A percentile compares a stretch with the other conserved stretches of the same genome.
Conservation (phyloP, 805 yeast species). For the Diddensiella transvaalensis region DNA sequence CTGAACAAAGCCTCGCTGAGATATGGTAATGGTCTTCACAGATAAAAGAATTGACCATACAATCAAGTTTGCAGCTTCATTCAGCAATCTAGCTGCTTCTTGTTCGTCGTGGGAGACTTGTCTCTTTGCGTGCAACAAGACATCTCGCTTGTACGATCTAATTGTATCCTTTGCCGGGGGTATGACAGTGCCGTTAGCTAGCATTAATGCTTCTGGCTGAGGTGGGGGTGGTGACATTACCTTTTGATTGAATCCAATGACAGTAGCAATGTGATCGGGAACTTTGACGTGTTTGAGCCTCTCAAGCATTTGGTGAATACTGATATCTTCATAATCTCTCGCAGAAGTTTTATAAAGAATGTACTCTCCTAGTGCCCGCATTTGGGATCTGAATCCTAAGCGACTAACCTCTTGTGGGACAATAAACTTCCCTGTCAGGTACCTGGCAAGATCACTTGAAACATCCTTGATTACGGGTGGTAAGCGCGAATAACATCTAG, state of each 20-base stretch:
- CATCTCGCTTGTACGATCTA: constrained; percentile 6
- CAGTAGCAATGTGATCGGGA: constrained; percentile 8
- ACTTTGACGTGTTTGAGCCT: background rate
- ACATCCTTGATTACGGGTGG: constrained; percentile 1
- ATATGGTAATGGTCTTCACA: constrained; percentile 8
- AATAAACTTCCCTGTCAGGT: background rate
- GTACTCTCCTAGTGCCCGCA: background rate
- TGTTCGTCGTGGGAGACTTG: constrained; percentile 11
- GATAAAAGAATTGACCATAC: constrained; percentile 12
- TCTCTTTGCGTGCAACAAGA: constrained; percentile 3
- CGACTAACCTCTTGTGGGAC: constrained; percentile 4
- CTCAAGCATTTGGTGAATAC: background rate
- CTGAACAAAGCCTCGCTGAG: constrained; percentile 6
- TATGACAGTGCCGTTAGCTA: constrained; percentile 12
- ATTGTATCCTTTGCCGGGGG: constrained; percentile 10
- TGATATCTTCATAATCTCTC: background rate
- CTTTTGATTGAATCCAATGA: constrained; percentile 7
- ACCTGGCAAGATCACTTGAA: background rate
- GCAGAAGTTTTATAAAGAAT: background rate
- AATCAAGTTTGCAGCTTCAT: constrained; percentile 12
- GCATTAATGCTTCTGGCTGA: constrained; percentile 1
- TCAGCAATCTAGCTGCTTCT: constrained; percentile 8
- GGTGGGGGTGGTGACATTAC: constrained; percentile 3
- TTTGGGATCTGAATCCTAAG: background rate
- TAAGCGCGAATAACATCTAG: constrained; percentile 6